phyloP scores from a whole-genome alignment of 192 early-diverging fungal species.

The Allomyces javanicus region DNA sequence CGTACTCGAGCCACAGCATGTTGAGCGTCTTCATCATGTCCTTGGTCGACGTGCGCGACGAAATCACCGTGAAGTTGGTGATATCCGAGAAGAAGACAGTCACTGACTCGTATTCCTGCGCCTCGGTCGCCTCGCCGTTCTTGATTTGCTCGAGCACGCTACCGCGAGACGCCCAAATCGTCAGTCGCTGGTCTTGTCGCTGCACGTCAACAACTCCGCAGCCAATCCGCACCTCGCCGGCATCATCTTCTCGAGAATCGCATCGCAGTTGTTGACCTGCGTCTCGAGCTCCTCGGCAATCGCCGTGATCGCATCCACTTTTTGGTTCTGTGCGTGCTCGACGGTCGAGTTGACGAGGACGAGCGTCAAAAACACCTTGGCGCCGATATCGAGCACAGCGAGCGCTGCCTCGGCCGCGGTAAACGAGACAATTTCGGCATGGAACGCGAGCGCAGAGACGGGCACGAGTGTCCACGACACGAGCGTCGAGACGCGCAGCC shows the following conservation, averaged over 20 bases:
- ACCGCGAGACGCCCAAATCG: too few species aligned
- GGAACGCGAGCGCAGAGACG: conserved; percentile 5
- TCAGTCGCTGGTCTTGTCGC: too few species aligned
- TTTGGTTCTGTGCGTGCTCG: conserved; percentile 16
- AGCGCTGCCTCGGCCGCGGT: conserved; percentile 10
- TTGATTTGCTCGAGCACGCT: conserved; percentile 16
- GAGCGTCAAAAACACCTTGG: conserved; percentile 18
- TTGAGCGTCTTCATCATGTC: conserved; percentile 23
- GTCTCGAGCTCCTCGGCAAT: conserved; percentile 13
- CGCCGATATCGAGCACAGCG: conserved; percentile 12
- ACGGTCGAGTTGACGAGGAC: conserved; percentile 20
- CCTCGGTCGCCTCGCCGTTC: conserved; percentile 12
- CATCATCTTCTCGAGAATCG: conserved; percentile 14
- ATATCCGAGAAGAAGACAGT: conserved; percentile 24
- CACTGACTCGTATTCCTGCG: conserved; percentile 15
- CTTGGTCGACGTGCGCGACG: conserved; percentile 14
- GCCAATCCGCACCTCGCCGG: background rate
- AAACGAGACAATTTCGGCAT: conserved; percentile 6
- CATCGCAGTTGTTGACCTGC: conserved; percentile 13
- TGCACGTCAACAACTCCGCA: too few species aligned
- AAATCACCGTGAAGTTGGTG: conserved; percentile 18
- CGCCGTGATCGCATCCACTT: conserved; percentile 7
- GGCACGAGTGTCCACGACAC: conserved; percentile 7
- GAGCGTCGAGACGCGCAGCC: conserved; percentile 5
- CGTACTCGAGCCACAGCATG: conserved; percentile 20